Evolutionary conservation across 148 eudicot species (phyloP), one percentile per base, ranked within the genome.

Genomic region (Limonium bicolor): DNA sequence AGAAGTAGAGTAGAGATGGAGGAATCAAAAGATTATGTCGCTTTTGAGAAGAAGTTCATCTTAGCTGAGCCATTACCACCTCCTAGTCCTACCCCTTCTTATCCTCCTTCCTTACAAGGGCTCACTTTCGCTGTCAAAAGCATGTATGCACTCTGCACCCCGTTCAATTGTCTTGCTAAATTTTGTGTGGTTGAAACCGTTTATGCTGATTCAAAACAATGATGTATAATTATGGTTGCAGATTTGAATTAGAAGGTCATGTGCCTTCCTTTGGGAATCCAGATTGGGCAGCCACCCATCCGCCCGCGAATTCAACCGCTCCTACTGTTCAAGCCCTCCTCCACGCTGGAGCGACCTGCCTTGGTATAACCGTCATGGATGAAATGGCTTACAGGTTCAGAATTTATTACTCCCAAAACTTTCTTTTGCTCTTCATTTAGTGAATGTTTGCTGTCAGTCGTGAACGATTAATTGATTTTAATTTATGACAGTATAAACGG

Each of bases 381-480:
- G 97, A 88, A 80, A 77, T 88, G 94, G 97, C 97, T 26, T 83
- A 83, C 66, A 63, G 95, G 95, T 85, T 36, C 13, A 45, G 5
- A 19, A 36, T 36, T 4, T 4, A 36, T 16, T 14, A 15, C 20
- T 36, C 2, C 19, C 3, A 6, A 4, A 5, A 3, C 21, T 5
- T 15, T 36, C 21, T 24, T 38, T 11, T 15, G 9, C 23, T 7
- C 18, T 38, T 19, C 43, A 38, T 38, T 2, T 19, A 3, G 22
- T 18, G 19, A 18, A 3, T 5, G 8, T 6, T 1, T 4, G 42
- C 23, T 38, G 20, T 38, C 12, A 38, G 2, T 7, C 8, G 7
- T 36, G 21, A 35, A 10, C 4, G 38, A 19, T 13, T 5, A n/a
- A 1, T 41, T 10, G 16, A 20, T 7, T 4, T 22, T 11, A 5